Evolutionary conservation across 495 filamentous ascomycete genomes (phyloP).

Genomic region (Sphaerosporella brunnea): DNA sequence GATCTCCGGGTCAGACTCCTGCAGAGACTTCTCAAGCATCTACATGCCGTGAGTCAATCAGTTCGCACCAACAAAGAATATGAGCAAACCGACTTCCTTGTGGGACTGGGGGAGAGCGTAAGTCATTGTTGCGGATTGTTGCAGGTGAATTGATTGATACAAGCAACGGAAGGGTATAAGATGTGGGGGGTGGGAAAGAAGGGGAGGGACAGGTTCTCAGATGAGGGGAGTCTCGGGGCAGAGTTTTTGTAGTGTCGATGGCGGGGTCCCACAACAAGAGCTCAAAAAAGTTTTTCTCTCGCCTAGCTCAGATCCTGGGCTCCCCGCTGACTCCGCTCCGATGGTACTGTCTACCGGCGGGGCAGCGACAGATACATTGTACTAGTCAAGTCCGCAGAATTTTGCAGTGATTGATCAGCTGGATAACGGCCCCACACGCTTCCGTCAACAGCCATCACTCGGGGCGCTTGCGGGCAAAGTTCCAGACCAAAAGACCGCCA

Average conservation of each 20-base stretch:
- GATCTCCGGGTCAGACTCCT: conserved; percentile 77
- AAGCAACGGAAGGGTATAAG: background rate
- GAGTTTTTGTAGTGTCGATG: background rate
- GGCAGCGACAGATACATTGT: too few species aligned
- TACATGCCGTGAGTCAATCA: conserved; percentile 39
- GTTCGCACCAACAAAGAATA: background rate
- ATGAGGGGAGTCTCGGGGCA: background rate
- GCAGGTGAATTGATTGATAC: background rate
- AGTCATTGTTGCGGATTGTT: conserved; percentile 23
- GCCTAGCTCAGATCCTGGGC: too few species aligned
- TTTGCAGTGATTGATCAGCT: too few species aligned
- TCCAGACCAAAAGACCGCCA: too few species aligned
- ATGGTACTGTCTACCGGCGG: too few species aligned
- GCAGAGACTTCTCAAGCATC: conserved; percentile 79
- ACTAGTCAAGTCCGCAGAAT: too few species aligned
- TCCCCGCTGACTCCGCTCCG: too few species aligned
- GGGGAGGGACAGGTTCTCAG: background rate
- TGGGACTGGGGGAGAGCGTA: conserved; percentile 84
- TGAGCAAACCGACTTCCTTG: conserved; percentile 51
- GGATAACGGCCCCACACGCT: too few species aligned
- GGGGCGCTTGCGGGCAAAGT: too few species aligned
- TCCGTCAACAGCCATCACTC: too few species aligned
- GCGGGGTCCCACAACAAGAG: background rate
- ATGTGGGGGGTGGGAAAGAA: background rate
- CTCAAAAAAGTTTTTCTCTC: too few species aligned